Evolutionary conservation across 257 asterid species (phyloP), one percentile per base, ranked within the genome.

Genomic region (Knoxia roxburghii): DNA sequence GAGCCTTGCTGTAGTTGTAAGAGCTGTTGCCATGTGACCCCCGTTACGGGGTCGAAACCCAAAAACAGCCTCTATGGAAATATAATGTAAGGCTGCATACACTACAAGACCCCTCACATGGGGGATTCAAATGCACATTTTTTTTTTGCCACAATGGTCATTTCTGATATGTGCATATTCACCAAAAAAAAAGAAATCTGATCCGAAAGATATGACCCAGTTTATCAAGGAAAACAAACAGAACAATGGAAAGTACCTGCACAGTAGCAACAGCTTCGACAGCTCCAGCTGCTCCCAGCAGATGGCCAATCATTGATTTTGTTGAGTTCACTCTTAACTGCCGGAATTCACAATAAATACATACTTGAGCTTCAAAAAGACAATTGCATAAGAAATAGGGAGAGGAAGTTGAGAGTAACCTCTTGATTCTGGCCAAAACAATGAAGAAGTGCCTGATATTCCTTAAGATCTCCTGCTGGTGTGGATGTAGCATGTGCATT

Each of bases 401-500:
- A 55, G 61, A 64, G 70, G 52, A 71, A 76, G 32, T 18, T 30
- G 26, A 52, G 63, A 61, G 39, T 77, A 75, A 90, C 99, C 99
- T 88, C 95, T 24, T 88, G 88, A 77, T 93, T 93, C 80, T 88
- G 79, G 72, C 97, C 95, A 75, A 93, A 90, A 83, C 96, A 93
- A 74, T 64, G 86, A 65, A 76, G 61, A 68, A 93, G 94, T 15
- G 99, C 99, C 73, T 85, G 89, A 71, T 86, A 86, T 78, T 93
- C 99, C 85, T 87, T 88, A 27, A 93, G 80, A 82, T 93, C 99
- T 20, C 97, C 99, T 40, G 95, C 95, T 71, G 85, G 95, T 69
- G 99, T 93, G 67, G 99, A 93, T 59, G 99, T 90, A 68, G 99
- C 99, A 72, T 93, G 99, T 35, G 99, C 99, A 80, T 92, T 92